Evolutionary conservation across 2,329 filamentous ascomycete species (phyloP), one percentile per base, ranked within the genome.

Genomic region (Neospermospora avenae): DNA sequence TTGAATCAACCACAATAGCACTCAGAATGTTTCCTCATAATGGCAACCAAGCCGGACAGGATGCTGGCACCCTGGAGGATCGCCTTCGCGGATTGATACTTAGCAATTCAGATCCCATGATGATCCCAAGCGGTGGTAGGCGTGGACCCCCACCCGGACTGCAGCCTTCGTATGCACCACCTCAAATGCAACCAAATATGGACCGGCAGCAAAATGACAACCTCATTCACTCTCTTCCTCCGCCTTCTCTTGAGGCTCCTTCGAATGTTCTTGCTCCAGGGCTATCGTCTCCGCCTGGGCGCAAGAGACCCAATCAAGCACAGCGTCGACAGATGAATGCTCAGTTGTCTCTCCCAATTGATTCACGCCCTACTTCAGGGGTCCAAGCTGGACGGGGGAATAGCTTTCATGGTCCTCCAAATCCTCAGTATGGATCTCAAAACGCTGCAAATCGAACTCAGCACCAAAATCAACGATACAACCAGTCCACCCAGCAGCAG

Each of bases 311-410:
- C 2, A 88, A 88, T 62, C 85, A 88, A 68, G 84, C 84, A 1
- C 82, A 87, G 66, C 78, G 84, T 52, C 80, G 84, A 22, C 83
- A 86, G 67, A 84, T 86, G 81, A 85, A 78, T 58, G 78, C 83
- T 4, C 81, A 86, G 64, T 67, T 85, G 18, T 79, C 81, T 0
- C 80, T 86, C 48, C 78, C 82, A 4, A 77, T 86, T 55, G 81
- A 85, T 61, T 41, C 64, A 25, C 60, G 65, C 25, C 71, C 77
- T 13, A 77, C 77, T 58, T 72, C 74, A 45, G 68, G 69, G 24
- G 70, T 71, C 28, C 64, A 70, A 14, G 70, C 74, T 61, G 68
- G 70, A 25, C 54, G 56, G 42, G 63, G 63, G 4, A 45, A 58
- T 46, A 41, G 53, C 20, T 51, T 56, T 35, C 60, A 49, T 48